phyloP scores from a whole-genome alignment of 2,329 filamentous ascomycete species.

The Exserohilum rostratum region DNA sequence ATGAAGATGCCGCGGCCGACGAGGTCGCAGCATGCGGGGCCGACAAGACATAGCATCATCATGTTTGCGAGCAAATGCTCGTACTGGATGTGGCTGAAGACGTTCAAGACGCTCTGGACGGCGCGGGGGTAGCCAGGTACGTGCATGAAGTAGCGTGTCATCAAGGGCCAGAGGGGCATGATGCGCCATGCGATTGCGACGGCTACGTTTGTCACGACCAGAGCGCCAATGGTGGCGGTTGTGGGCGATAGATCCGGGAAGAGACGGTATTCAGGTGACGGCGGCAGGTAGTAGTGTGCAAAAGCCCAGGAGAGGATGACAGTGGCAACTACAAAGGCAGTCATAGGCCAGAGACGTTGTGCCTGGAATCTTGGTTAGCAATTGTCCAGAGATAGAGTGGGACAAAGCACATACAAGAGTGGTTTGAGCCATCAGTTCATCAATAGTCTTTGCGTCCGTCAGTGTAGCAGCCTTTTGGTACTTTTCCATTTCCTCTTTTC shows the following conservation, averaged over 20 bases:
- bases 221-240: slow-evolving; percentile 58
- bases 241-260: slow-evolving; percentile 43
- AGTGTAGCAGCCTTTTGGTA: slow-evolving; percentile 30
- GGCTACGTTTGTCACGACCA: slow-evolving; percentile 66
- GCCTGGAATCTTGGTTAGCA: slow-evolving; percentile 22
- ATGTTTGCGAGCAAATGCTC: slow-evolving; percentile 68
- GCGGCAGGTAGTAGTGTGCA: slow-evolving; percentile 43
- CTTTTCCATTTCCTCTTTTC: slow-evolving; percentile 37
- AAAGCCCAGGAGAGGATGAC: slow-evolving; percentile 33
- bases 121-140: slow-evolving; percentile 64
- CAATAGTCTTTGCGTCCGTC: slow-evolving; percentile 30
- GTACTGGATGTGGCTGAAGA: slow-evolving; percentile 71
- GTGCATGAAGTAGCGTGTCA: slow-evolving; percentile 66
- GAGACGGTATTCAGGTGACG: slow-evolving; percentile 38
- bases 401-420: slow-evolving; percentile 36
- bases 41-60: slow-evolving; percentile 69
- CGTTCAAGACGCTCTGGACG: slow-evolving; percentile 65
- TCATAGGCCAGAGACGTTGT: slow-evolving; percentile 47
- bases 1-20: slow-evolving; percentile 45
- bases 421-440: slow-evolving; percentile 39
- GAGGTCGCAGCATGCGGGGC: slow-evolving; percentile 53
- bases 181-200: slow-evolving; percentile 66
- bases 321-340: slow-evolving; percentile 40
- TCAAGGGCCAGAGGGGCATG: slow-evolving; percentile 67
- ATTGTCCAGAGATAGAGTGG: background rate